Evolutionary conservation across 2,329 filamentous ascomycete genomes (phyloP).

Genomic region (Magnaporthiopsis poae): DNA sequence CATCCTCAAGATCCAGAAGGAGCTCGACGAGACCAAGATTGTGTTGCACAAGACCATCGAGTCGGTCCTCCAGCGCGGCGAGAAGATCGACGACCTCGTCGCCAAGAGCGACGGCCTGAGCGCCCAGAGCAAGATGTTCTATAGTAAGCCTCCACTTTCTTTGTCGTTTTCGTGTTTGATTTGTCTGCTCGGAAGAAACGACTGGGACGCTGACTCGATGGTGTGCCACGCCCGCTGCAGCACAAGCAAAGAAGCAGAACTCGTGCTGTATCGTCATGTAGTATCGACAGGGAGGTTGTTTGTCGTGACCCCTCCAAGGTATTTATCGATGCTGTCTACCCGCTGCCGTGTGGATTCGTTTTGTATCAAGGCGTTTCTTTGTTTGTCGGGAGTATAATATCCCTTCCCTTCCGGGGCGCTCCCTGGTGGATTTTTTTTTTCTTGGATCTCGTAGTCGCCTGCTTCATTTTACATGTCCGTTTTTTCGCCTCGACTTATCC

Average conservation of each 20-base stretch:
- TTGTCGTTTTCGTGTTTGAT: background rate
- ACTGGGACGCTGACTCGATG: background rate
- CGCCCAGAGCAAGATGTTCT: conserved; percentile 95
- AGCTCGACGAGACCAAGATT: conserved; percentile 95
- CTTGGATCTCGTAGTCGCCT: background rate
- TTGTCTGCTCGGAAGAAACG: background rate
- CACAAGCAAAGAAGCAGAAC: conserved; percentile 70
- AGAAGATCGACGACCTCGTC: conserved; percentile 92
- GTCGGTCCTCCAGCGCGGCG: conserved; percentile 73
- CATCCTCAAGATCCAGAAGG: conserved; percentile 90
- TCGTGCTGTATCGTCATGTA: conserved; percentile 64
- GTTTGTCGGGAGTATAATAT: background rate
- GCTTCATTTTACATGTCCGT: background rate
- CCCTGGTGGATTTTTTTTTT: background rate
- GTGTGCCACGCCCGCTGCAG: conserved; percentile 19
- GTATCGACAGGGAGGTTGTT: conserved; percentile 17
- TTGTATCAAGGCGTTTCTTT: background rate
- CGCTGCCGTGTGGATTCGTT: background rate
- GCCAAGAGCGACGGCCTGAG: conserved; percentile 87
- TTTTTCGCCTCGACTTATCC: background rate
- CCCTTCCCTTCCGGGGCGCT: background rate
- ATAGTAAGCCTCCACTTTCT: conserved; percentile 39
- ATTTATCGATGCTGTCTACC: background rate
- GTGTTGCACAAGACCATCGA: conserved; percentile 95
- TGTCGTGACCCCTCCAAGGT: background rate